Conservation (phyloP, 129 eudicot genomes). For the Chrysanthemum makinoi region DNA sequence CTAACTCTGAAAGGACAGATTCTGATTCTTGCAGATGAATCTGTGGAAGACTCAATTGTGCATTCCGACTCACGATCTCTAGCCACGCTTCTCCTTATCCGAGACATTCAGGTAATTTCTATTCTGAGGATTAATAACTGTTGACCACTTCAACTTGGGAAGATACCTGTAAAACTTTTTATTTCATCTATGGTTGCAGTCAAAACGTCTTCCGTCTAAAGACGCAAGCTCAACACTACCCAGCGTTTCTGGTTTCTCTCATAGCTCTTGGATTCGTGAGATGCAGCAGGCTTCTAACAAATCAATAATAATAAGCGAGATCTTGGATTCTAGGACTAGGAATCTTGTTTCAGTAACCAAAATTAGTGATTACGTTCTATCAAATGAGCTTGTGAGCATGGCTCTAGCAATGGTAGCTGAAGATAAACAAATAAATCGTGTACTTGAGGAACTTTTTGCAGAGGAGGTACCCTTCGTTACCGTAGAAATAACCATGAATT, state of each 20-base stretch:
- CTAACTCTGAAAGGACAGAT: slow-evolving; percentile 88
- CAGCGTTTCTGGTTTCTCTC: slow-evolving; percentile 73
- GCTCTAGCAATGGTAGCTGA: slow-evolving; percentile 99
- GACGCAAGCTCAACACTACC: slow-evolving; percentile 55
- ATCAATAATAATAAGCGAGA: slow-evolving; percentile 94
- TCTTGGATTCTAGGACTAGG: slow-evolving; percentile 93
- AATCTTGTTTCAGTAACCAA: slow-evolving; percentile 93
- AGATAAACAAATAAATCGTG: slow-evolving; percentile 96
- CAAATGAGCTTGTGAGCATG: slow-evolving; percentile 98
- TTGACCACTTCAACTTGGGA: not conserved
- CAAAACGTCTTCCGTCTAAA: slow-evolving; percentile 79
- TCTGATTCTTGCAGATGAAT: slow-evolving; percentile 99
- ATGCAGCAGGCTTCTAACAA: slow-evolving; percentile 97
- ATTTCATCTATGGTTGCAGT: slow-evolving; percentile 49
- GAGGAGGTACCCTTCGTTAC: slow-evolving; percentile 62
- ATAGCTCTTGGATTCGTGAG: slow-evolving; percentile 93
- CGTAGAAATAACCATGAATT: not conserved
- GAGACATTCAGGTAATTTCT: slow-evolving; percentile 84
- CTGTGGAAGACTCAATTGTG: slow-evolving; percentile 91
- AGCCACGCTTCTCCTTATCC: slow-evolving; percentile 96
- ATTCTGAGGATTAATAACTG: slow-evolving; percentile 8
- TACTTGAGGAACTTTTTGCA: slow-evolving; percentile 94
- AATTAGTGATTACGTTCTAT: slow-evolving; percentile 91
- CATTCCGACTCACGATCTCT: slow-evolving; percentile 96
- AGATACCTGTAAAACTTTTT: not conserved